phyloP scores from a whole-genome alignment of 768 basidiomycete genomes.

The Tylopilus sp. region DNA sequence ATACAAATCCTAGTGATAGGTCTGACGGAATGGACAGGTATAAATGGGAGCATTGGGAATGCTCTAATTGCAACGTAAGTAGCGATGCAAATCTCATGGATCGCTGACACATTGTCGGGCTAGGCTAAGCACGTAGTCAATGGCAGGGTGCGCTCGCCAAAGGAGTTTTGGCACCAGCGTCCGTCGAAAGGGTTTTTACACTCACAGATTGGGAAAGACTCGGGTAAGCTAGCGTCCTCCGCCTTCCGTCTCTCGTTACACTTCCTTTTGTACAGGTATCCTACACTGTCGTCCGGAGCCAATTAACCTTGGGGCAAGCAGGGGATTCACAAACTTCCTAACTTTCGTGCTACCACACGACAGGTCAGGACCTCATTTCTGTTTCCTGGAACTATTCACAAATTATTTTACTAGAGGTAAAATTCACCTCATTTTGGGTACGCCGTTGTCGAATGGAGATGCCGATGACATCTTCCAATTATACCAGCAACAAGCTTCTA shows the following conservation, averaged over 20 bases:
- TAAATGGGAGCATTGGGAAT: constrained; percentile 77
- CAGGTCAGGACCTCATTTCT: constrained; percentile 34
- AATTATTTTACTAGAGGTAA: constrained; percentile 40
- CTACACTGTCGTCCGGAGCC: constrained; percentile 12
- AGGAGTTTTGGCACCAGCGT: constrained; percentile 38
- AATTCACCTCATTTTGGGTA: constrained; percentile 53
- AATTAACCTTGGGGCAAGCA: constrained; percentile 18
- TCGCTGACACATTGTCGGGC: neutral
- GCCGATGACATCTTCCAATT: constrained; percentile 58
- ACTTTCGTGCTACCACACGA: constrained; percentile 49
- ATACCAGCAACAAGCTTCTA: constrained; percentile 64
- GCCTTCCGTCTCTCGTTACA: neutral
- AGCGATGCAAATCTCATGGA: neutral
- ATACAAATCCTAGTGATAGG: neutral
- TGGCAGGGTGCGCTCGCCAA: constrained; percentile 27
- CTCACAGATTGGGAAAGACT: constrained; percentile 28
- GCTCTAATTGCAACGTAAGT: constrained; percentile 55
- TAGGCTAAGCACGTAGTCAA: constrained; percentile 16
- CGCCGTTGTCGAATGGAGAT: constrained; percentile 33
- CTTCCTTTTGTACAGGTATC: constrained; percentile 18
- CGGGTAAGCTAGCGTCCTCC: constrained; percentile 16
- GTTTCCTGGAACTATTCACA: neutral
- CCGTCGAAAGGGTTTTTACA: constrained; percentile 25
- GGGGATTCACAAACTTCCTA: constrained; percentile 32
- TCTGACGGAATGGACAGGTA: constrained; percentile 38